Base-by-base conservation (phyloP, 176 grass and related monocot species). In the Avena eriantha region DNA sequence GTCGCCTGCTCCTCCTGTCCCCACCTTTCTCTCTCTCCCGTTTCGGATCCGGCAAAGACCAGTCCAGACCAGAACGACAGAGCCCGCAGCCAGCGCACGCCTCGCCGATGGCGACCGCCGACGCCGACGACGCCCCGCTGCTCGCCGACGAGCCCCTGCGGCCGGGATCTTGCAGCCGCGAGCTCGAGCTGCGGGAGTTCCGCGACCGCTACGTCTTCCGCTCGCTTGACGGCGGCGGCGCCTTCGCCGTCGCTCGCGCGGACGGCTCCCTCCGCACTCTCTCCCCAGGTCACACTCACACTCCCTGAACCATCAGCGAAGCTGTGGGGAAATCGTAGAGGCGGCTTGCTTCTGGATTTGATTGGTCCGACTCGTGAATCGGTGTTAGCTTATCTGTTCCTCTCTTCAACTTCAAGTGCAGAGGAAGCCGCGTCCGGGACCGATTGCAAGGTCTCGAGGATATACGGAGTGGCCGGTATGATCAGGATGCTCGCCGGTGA, bases 171-270 rank as follows among this genome's bases (percentile, higher is more conserved):
- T 96, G 94, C 85, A 94, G 92, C 71, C 86, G 86, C 45, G 92
- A 93, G 79, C 92, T 94, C 80, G 92, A 95, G 84, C 88, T 98
- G 18, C 85, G 85, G 57, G 97, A 98, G 89, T 98, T 94, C 76
- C 74, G 86, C n/a, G 75, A 98, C 88, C 88, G 88, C 86, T 98
- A 91, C 86, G 89, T 94, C 88, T 89, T 98, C 76, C 92, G 88
- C 63, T 96, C 94, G 31, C 73, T 85, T 80, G 83, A 84, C 75
- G 83, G 90, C 54, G 90, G 79, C 31, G 75, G 70, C 66, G 92
- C 84, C 69, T 98, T 98, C 92, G 90, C 92, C 67, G 79, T 98
- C 77, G 50, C 57, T 58, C 90, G 93, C 24, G 90, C 90, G 54
- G 90, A 92, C 35, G 96, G 93, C 79, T 79, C 82, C 66, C 60